phyloP scores from a whole-genome alignment of 345 rosid genomes.

The Eucalyptus tenuipes region DNA sequence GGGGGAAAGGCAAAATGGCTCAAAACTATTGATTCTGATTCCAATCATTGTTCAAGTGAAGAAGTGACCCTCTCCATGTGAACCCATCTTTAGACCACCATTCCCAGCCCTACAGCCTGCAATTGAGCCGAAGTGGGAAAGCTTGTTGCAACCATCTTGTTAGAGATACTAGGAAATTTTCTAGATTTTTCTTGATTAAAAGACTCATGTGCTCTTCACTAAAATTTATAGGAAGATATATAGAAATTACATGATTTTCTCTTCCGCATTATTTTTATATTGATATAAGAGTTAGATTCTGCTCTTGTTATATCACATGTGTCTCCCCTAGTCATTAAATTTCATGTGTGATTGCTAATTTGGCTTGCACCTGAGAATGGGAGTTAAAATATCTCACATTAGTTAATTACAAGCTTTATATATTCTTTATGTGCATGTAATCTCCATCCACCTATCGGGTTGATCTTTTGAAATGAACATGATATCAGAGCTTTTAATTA shows the following conservation, averaged over 20 bases:
- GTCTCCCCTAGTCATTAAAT: neutral
- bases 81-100: neutral
- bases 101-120: neutral
- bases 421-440: too few species aligned
- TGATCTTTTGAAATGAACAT: too few species aligned
- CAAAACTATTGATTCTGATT: neutral
- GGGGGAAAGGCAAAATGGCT: neutral
- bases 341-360: neutral
- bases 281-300: neutral
- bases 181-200: neutral
- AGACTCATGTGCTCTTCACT: neutral
- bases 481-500: too few species aligned
- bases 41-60: neutral
- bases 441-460: too few species aligned
- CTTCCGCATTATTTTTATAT: too few species aligned
- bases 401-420: too few species aligned
- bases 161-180: neutral
- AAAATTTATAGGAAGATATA: neutral
- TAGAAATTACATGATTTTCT: neutral
- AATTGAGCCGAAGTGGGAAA: neutral
- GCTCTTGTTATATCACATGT: neutral
- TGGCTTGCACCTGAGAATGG: too few species aligned
- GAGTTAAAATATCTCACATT: neutral
- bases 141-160: neutral
- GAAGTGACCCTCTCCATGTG: neutral